These are phyloP conservation scores for Boletus huronensis DNA, from an alignment of 768 basidiomycete species.

Conservation along the genomic window DNA sequence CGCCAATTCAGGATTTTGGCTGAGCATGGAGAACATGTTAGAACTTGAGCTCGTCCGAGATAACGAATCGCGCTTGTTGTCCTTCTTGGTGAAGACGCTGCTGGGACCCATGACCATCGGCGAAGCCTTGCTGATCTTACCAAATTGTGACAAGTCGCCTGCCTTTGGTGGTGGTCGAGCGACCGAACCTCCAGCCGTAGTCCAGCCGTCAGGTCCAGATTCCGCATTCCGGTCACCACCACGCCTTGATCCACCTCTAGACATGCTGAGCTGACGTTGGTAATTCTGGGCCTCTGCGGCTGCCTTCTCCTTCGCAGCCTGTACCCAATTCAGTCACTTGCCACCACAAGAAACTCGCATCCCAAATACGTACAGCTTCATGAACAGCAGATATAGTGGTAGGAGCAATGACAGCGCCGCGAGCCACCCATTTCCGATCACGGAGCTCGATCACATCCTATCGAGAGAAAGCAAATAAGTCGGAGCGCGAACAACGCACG, in stretches of 20 bases:
- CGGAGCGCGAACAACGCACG: background rate
- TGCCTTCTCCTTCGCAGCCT: constrained; percentile 84
- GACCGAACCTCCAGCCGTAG: constrained; percentile 53
- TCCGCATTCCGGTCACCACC: constrained; percentile 69
- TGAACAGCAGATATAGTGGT: constrained; percentile 88
- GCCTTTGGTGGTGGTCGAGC: constrained; percentile 67
- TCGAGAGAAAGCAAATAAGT: background rate
- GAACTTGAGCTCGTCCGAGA: constrained; percentile 75
- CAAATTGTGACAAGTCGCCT: constrained; percentile 83
- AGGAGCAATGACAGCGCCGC: constrained; percentile 72
- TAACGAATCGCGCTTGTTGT: constrained; percentile 64
- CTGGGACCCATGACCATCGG: constrained; percentile 80
- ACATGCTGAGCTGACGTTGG: constrained; percentile 70
- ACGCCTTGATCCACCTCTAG: constrained; percentile 85
- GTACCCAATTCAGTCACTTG: constrained; percentile 7
- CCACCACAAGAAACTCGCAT: background rate
- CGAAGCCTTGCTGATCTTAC: constrained; percentile 74
- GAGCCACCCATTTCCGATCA: constrained; percentile 73
- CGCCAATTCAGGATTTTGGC: constrained; percentile 54
- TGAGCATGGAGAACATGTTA: constrained; percentile 89
- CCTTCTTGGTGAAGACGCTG: constrained; percentile 80
- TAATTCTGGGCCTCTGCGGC: constrained; percentile 56
- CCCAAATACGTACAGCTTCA: constrained; percentile 58
- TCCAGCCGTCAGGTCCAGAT: constrained; percentile 84
- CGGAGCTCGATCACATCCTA: constrained; percentile 92